These are phyloP conservation scores for Talaromyces sp. DNA, from an alignment of 2,329 filamentous ascomycete species.

Conservation along the genomic window DNA sequence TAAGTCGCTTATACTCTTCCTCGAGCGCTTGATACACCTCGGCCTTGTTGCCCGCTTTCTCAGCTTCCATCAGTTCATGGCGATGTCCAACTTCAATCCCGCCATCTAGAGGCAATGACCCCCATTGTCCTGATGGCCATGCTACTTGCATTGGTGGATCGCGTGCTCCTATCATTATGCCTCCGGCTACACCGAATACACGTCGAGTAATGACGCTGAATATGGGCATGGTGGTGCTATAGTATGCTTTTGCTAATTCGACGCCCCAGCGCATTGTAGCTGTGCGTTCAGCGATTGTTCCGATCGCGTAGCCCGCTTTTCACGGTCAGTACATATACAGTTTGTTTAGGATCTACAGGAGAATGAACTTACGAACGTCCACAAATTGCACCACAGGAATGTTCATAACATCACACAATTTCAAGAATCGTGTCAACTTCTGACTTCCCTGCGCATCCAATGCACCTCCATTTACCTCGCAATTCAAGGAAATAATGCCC, in stretches of 20 bases:
- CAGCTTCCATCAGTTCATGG: background rate
- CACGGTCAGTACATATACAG: background rate
- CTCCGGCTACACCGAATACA: constrained; percentile 62
- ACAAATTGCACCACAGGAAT: background rate
- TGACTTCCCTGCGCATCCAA: background rate
- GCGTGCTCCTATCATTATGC: constrained; percentile 61
- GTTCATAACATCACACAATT: background rate
- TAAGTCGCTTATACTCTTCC: background rate
- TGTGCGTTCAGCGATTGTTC: constrained; percentile 59
- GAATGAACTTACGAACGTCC: background rate
- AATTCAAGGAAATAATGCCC: background rate
- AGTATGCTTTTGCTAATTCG: constrained; percentile 60
- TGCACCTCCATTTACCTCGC: background rate
- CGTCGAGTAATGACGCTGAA: constrained; percentile 62
- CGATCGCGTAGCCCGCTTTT: constrained; percentile 58
- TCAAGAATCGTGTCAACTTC: background rate
- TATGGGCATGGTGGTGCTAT: constrained; percentile 60
- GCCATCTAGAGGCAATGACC: constrained; percentile 60
- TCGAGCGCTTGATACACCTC: background rate
- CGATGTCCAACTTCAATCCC: constrained; percentile 32
- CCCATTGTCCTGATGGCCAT: constrained; percentile 64
- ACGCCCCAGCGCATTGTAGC: constrained; percentile 65
- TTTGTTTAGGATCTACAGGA: background rate
- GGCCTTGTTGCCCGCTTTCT: background rate
- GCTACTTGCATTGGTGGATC: constrained; percentile 60